phyloP scores from a whole-genome alignment of 208 protist species.

The Histomonas meleagridis region DNA sequence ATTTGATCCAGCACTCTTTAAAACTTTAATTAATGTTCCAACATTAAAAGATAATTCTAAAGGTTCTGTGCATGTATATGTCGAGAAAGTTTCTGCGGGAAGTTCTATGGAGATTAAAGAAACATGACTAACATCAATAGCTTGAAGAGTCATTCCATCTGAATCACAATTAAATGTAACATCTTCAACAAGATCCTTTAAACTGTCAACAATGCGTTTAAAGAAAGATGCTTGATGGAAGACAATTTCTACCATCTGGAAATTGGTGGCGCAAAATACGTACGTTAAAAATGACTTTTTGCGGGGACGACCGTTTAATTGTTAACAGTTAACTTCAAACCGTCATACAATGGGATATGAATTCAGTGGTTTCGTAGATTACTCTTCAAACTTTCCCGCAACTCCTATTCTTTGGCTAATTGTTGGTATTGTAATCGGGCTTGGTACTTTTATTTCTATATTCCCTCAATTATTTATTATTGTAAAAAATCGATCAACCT shows the following conservation, averaged over 20 bases:
- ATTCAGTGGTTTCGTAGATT: constrained; percentile 19
- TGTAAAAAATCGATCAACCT: neutral
- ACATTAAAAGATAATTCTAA: neutral
- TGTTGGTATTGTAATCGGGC: neutral
- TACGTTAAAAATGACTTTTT: no score
- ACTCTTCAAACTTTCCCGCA: neutral
- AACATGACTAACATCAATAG: constrained; percentile 12
- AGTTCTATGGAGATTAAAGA: neutral
- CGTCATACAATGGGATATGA: no score
- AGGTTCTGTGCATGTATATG: neutral
- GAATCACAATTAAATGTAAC: neutral
- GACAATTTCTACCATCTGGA: constrained; percentile 25
- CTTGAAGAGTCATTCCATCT: constrained; percentile 25
- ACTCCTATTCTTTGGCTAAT: neutral
- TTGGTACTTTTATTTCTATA: neutral
- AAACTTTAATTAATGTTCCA: neutral
- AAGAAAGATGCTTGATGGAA: neutral
- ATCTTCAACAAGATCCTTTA: constrained; percentile 5
- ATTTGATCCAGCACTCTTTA: neutral
- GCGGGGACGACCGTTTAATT: no score
- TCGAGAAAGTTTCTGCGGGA: neutral
- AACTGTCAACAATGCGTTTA: neutral
- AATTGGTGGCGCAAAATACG: no score
- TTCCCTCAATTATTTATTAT: neutral
- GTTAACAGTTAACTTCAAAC: no score